Evolutionary conservation across 805 yeast species (phyloP).

Genomic region (Kregervanrija pseudodelftensis): DNA sequence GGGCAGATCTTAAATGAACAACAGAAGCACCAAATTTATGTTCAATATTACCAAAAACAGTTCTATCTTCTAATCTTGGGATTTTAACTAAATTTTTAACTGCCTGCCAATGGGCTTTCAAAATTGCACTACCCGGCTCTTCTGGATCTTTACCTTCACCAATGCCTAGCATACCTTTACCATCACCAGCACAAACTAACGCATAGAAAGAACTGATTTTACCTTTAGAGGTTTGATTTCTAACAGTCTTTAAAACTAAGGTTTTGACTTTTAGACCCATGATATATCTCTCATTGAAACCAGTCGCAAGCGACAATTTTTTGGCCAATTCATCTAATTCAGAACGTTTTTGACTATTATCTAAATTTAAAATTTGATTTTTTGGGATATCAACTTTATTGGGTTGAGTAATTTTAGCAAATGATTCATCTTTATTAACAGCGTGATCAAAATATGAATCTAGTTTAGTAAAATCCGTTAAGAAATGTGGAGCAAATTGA

Average conservation of each 20-base stretch:
- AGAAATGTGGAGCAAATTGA: conserved; percentile 62
- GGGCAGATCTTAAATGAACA: conserved; percentile 75
- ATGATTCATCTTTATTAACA: conserved; percentile 19
- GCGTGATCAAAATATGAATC: conserved; percentile 74
- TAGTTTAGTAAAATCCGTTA: conserved; percentile 60
- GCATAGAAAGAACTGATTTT: conserved; percentile 78
- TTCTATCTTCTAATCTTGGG: conserved; percentile 86
- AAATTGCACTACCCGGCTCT: conserved; percentile 65
- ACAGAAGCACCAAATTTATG: conserved; percentile 83
- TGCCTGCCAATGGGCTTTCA: conserved; percentile 90
- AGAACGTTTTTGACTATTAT: conserved; percentile 16
- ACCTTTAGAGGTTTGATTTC: conserved; percentile 90
- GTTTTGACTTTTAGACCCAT: conserved; percentile 57
- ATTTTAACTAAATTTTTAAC: conserved; percentile 74
- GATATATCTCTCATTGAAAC: conserved; percentile 56
- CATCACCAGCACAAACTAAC: conserved; percentile 85
- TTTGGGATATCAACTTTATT: conserved; percentile 18
- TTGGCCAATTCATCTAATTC: conserved; percentile 36
- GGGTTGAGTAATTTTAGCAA: conserved; percentile 20
- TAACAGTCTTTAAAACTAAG: conserved; percentile 68
- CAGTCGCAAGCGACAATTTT: conserved; percentile 56
- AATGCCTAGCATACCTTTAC: conserved; percentile 87
- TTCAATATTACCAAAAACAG: conserved; percentile 78
- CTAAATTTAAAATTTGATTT: conserved; percentile 16
- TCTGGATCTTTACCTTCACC: conserved; percentile 91